Conservation (phyloP, 2,329 filamentous ascomycete species). For the Sporothrix dimorphospora region DNA sequence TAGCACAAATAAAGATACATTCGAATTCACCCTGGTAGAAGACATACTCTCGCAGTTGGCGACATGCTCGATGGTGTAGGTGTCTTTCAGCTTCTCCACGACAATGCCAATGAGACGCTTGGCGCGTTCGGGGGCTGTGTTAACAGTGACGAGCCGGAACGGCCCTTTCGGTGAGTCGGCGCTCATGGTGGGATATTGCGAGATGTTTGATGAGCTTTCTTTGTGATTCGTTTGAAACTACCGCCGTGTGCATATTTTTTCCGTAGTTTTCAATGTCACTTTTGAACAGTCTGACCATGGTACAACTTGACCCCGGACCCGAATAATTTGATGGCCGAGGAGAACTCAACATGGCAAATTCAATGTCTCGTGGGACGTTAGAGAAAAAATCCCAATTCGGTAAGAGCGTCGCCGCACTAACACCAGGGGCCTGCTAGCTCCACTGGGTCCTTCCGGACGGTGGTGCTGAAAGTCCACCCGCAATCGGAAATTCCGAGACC, state of each 20-base stretch:
- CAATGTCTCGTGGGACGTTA: neutral
- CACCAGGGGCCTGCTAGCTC: neutral
- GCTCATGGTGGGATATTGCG: neutral
- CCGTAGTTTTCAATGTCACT: neutral
- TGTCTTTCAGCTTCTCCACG: constrained; percentile 63
- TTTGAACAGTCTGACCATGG: neutral
- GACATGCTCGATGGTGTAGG: constrained; percentile 64
- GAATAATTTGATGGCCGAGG: neutral
- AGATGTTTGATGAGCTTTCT: neutral
- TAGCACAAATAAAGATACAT: too few species aligned
- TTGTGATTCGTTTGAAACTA: neutral
- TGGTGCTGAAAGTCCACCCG: neutral
- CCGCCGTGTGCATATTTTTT: neutral
- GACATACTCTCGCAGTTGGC: constrained; percentile 53
- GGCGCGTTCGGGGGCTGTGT: constrained; percentile 67
- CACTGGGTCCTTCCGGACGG: neutral
- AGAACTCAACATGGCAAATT: neutral
- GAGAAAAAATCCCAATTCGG: neutral
- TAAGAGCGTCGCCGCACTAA: neutral
- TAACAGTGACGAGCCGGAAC: constrained; percentile 68
- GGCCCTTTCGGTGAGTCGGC: constrained; percentile 35
- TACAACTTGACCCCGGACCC: too few species aligned
- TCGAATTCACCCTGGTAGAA: too few species aligned
- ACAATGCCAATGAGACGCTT: constrained; percentile 64
- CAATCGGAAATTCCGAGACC: neutral